Evolutionary conservation across 2,329 filamentous ascomycete species (phyloP).

Genomic region (Calycina herbarum): DNA sequence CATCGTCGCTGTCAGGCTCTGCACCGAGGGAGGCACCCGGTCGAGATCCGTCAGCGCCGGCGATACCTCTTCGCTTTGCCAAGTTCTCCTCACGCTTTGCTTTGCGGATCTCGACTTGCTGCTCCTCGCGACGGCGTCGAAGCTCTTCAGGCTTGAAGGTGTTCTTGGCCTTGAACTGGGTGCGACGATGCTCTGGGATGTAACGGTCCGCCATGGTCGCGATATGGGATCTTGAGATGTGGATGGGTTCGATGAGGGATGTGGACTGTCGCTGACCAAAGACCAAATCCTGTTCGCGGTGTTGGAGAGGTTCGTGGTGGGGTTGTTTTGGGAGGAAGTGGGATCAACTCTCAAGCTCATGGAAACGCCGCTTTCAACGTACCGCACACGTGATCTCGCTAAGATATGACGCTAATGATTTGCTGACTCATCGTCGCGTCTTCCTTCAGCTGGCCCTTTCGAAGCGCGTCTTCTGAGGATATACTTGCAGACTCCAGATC

Average conservation of each 20-base stretch:
- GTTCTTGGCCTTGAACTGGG: conserved; percentile 99
- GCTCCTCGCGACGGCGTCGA: conserved; percentile 95
- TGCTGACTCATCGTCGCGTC: conserved; percentile 2
- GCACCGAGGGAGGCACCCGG: conserved; percentile 82
- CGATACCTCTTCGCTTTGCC: conserved; percentile 95
- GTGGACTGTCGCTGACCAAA: conserved; percentile 18
- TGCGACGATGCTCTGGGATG: conserved; percentile 98
- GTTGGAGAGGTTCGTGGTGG: conserved; percentile 14
- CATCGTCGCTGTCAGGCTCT: conserved; percentile 95
- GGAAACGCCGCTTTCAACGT: background rate
- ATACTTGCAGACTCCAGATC: background rate
- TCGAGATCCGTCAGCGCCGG: conserved; percentile 70
- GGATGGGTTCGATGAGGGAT: conserved; percentile 15
- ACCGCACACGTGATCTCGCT: conserved; percentile 18
- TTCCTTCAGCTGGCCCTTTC: too few species aligned
- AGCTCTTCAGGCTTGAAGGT: conserved; percentile 99
- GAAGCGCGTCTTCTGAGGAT: background rate
- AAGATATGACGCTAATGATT: background rate
- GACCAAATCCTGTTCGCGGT: conserved; percentile 22
- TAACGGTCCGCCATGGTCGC: conserved; percentile 89
- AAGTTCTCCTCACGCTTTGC: conserved; percentile 98
- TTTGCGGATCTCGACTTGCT: conserved; percentile 98
- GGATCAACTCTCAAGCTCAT: conserved; percentile 25
- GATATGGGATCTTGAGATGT: conserved; percentile 19
- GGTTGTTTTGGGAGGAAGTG: conserved; percentile 21